Percentiles rank a stretch among this genome's conserved stretches.
Conservation (phyloP, 2,329 filamentous ascomycete genomes). For the Fusarium sp. region DNA sequence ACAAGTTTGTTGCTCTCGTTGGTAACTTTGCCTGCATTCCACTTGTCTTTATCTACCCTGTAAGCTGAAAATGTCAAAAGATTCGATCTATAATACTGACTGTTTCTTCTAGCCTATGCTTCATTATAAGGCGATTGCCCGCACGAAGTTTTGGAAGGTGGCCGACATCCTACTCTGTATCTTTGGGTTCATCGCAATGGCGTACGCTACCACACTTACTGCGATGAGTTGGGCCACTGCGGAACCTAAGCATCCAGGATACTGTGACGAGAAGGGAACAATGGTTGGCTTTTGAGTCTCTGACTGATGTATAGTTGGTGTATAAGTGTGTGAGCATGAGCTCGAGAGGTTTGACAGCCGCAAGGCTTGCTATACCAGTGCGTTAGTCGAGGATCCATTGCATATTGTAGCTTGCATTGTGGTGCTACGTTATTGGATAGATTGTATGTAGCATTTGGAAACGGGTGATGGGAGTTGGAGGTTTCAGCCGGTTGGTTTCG, state of each 20-base stretch:
- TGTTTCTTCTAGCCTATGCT: conserved; percentile 76
- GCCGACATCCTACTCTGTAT: conserved; percentile 80
- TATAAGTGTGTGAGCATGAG: background rate
- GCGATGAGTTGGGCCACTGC: conserved; percentile 83
- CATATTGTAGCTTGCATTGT: conserved; percentile 34
- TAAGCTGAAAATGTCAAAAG: conserved; percentile 60
- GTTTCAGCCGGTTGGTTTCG: conserved; percentile 9
- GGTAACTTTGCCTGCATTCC: conserved; percentile 98
- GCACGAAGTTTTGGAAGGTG: conserved; percentile 69
- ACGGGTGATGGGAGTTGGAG: conserved; percentile 22
- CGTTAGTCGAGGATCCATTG: conserved; percentile 21
- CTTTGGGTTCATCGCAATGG: conserved; percentile 87
- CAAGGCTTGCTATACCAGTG: conserved; percentile 15
- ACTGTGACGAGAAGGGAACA: conserved; percentile 56
- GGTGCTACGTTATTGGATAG: conserved; percentile 34
- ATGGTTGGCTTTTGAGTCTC: conserved; percentile 31
- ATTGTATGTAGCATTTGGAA: conserved; percentile 35
- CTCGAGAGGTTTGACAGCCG: conserved; percentile 11
- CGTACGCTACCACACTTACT: conserved; percentile 88
- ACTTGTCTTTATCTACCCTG: conserved; percentile 95
- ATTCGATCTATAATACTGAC: conserved; percentile 41
- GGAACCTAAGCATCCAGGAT: conserved; percentile 57
- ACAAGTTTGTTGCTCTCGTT: conserved; percentile 96
- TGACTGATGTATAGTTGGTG: background rate
- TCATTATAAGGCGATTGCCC: conserved; percentile 83